These are phyloP conservation scores for Tanacetum coccineum DNA, from an alignment of 129 eudicot genomes.

Conservation along the genomic window DNA sequence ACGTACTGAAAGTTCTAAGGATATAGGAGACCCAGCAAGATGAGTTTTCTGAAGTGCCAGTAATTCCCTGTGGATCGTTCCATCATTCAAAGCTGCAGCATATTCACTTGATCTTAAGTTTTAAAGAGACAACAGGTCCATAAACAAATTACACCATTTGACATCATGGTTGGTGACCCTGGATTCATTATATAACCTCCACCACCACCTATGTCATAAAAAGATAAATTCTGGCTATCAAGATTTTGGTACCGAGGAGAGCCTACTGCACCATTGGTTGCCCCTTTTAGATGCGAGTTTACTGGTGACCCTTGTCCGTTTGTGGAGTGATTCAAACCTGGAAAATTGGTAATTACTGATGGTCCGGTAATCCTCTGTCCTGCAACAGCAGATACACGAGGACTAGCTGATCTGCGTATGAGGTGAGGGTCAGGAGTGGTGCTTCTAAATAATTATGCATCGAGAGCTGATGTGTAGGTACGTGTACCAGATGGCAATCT, in stretches of 20 bases:
- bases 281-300: slow-evolving; percentile 39
- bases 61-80: slow-evolving; percentile 52
- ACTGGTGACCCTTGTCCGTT: slow-evolving; percentile 35
- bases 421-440: slow-evolving; percentile 83
- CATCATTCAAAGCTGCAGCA: slow-evolving; percentile 66
- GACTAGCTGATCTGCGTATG: slow-evolving; percentile 61
- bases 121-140: slow-evolving; percentile 69
- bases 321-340: slow-evolving; percentile 46
- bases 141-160: slow-evolving; percentile 36
- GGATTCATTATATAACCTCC: slow-evolving; percentile 51
- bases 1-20: slow-evolving; percentile 70
- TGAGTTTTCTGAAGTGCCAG: slow-evolving; percentile 78
- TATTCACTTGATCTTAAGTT: slow-evolving; percentile 47
- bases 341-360: slow-evolving; percentile 60
- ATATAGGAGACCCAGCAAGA: slow-evolving; percentile 49
- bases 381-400: slow-evolving; percentile 58
- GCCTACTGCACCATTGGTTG: slow-evolving; percentile 36
- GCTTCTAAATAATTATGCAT: slow-evolving; percentile 77
- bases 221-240: slow-evolving; percentile 59
- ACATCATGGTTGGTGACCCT: slow-evolving; percentile 57
- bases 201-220: slow-evolving; percentile 37
- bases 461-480: slow-evolving; percentile 76
- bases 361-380: slow-evolving; percentile 47
- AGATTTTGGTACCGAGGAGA: slow-evolving; percentile 52
- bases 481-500: slow-evolving; percentile 45